A percentile compares a stretch with the other conserved stretches of the same genome.
Evolutionary conservation across 768 basidiomycete species (phyloP).

Genomic region (Boletus rufocinnamomeus): DNA sequence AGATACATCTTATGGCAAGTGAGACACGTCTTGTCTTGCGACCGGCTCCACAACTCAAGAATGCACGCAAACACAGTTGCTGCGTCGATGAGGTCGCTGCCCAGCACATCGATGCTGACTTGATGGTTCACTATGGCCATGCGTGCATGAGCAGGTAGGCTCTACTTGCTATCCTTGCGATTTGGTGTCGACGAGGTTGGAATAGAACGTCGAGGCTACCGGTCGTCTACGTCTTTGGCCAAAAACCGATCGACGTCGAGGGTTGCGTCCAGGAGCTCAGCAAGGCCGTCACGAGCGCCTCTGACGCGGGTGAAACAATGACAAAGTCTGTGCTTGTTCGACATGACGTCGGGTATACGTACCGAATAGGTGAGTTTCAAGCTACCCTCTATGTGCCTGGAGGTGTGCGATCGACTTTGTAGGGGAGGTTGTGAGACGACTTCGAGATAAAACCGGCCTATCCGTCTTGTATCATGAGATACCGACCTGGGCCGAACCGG

Average conservation of each 20-base stretch:
- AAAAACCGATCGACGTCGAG: slow-evolving; percentile 59
- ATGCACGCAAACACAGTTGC: slow-evolving; percentile 50
- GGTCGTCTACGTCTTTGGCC: slow-evolving; percentile 89
- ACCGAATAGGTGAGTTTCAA: slow-evolving; percentile 54
- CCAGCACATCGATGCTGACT: slow-evolving; percentile 89
- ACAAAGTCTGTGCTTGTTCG: slow-evolving; percentile 52
- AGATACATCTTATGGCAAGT: slow-evolving; percentile 98
- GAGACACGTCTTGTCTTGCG: slow-evolving; percentile 16
- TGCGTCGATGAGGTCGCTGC: slow-evolving; percentile 97
- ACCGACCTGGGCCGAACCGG: slow-evolving; percentile 29
- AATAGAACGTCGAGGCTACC: slow-evolving; percentile 82
- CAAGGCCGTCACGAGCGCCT: slow-evolving; percentile 30
- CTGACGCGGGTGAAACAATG: slow-evolving; percentile 3
- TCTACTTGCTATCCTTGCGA: not conserved
- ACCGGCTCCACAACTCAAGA: slow-evolving; percentile 2
- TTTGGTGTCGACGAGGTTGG: not conserved
- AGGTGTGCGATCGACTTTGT: not conserved
- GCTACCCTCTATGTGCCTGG: not conserved
- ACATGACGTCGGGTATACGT: slow-evolving; percentile 78
- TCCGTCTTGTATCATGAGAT: slow-evolving; percentile 42
- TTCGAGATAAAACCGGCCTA: slow-evolving; percentile 29
- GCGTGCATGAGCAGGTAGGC: slow-evolving; percentile 92
- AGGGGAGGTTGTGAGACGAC: slow-evolving; percentile 22
- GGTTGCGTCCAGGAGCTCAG: slow-evolving; percentile 49
- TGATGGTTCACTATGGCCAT: slow-evolving; percentile 93